A percentile compares a stretch with the other conserved stretches of the same genome.
phyloP scores from a whole-genome alignment of 2,329 filamentous ascomycete genomes.

The Coleophoma eucalyptorum region DNA sequence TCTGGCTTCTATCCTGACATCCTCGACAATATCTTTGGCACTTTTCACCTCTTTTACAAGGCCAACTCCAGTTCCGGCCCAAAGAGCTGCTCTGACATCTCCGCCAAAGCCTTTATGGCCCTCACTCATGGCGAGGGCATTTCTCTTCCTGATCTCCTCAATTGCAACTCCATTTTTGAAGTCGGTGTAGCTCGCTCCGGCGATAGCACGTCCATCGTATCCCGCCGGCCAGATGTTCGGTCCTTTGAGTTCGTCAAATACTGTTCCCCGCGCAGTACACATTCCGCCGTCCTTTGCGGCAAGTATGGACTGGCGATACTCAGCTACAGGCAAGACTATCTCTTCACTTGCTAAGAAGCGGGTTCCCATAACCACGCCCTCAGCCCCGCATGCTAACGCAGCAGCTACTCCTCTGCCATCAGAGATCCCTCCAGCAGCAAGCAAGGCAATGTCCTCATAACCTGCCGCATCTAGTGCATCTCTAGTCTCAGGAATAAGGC shows the following conservation, averaged over 20 bases:
- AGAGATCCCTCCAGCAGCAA: slow-evolving; percentile 28
- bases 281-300: slow-evolving; percentile 41
- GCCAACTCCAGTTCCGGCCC: slow-evolving; percentile 15
- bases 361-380: slow-evolving; percentile 42
- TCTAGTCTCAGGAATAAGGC: slow-evolving; percentile 22
- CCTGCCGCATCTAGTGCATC: slow-evolving; percentile 15
- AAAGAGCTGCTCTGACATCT: slow-evolving; percentile 11
- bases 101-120: slow-evolving; percentile 45
- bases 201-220: slow-evolving; percentile 51
- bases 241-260: slow-evolving; percentile 47
- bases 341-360: slow-evolving; percentile 41
- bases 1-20: not conserved
- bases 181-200: slow-evolving; percentile 47
- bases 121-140: slow-evolving; percentile 36
- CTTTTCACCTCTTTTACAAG: slow-evolving; percentile 10
- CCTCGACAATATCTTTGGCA: slow-evolving; percentile 12
- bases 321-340: slow-evolving; percentile 35
- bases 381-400: slow-evolving; percentile 25
- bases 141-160: slow-evolving; percentile 32
- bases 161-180: slow-evolving; percentile 28
- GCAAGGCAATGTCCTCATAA: slow-evolving; percentile 8
- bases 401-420: slow-evolving; percentile 28
- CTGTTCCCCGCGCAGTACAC: slow-evolving; percentile 38
- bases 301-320: slow-evolving; percentile 41
- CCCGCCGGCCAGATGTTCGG: slow-evolving; percentile 50